Conservation (phyloP, 768 basidiomycete genomes). For the Termitomyces heimii region DNA sequence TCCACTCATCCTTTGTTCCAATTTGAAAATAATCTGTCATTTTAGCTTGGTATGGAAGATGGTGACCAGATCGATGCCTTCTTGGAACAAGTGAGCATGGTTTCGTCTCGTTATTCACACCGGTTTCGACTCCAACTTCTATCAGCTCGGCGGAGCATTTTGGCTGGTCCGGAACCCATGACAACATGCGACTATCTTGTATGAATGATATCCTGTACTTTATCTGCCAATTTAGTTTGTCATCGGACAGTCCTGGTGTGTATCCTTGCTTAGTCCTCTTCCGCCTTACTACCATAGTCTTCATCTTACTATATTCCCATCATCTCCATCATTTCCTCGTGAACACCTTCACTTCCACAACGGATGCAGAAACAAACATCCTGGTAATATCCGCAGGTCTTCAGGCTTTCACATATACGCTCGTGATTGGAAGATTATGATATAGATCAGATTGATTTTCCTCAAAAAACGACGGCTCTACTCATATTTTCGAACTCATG, state of each 20-base stretch:
- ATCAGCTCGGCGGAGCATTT: slow-evolving; percentile 14
- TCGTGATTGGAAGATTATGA: neutral
- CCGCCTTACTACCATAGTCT: neutral
- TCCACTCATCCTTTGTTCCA: neutral
- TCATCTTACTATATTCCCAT: neutral
- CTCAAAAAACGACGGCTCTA: neutral
- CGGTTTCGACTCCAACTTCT: neutral
- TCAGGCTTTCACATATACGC: too few species aligned
- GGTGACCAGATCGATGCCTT: slow-evolving; percentile 18
- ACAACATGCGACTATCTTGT: neutral
- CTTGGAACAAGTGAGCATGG: slow-evolving; percentile 13
- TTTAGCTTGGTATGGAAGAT: slow-evolving; percentile 16
- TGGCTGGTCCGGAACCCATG: slow-evolving; percentile 3
- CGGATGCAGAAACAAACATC: neutral
- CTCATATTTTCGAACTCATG: too few species aligned
- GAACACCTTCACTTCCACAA: neutral
- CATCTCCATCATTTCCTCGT: neutral
- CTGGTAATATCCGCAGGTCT: neutral
- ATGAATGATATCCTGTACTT: slow-evolving; percentile 3
- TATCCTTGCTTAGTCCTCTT: neutral
- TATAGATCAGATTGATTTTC: neutral
- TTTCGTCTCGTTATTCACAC: neutral
- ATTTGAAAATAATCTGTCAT: neutral
- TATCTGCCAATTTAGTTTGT: slow-evolving; percentile 9
- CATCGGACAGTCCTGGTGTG: slow-evolving; percentile 1